These are phyloP conservation scores for Linum lewisii DNA, from an alignment of 345 rosid genomes.

Conservation along the genomic window DNA sequence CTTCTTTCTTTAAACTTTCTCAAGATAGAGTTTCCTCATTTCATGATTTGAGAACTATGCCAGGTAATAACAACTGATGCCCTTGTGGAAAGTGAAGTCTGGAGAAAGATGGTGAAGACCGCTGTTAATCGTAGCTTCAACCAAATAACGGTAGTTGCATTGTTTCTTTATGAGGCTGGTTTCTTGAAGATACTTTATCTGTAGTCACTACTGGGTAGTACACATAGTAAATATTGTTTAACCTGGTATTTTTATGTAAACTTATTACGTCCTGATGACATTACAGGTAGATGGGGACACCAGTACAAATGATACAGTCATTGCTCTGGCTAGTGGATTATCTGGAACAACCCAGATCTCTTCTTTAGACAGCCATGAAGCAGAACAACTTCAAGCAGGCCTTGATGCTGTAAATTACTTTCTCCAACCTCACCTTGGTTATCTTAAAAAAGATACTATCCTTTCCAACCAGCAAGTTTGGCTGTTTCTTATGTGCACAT, in stretches of 20 bases:
- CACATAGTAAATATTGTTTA: not conserved
- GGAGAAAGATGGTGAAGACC: conserved; percentile 83
- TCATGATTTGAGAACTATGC: conserved; percentile 9
- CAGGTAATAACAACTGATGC: conserved; percentile 96
- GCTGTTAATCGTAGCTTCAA: conserved; percentile 91
- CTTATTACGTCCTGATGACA: conserved; percentile 12
- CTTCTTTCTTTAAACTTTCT: conserved; percentile 12
- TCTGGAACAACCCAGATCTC: conserved; percentile 65
- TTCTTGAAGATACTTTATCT: not conserved
- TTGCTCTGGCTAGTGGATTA: conserved; percentile 84
- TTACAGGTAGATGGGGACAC: conserved; percentile 94
- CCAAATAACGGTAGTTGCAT: conserved; percentile 75
- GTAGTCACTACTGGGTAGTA: not conserved
- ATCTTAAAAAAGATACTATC: too few species aligned
- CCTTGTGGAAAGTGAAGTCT: conserved; percentile 63
- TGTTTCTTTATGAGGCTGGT: conserved; percentile 8
- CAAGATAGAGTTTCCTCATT: conserved; percentile 2
- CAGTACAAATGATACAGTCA: conserved; percentile 83
- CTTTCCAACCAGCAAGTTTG: not conserved
- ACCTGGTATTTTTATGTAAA: conserved; percentile 2
- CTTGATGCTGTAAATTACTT: conserved; percentile 68
- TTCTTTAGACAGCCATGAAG: conserved; percentile 52
- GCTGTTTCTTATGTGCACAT: not conserved
- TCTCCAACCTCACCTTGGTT: not conserved
- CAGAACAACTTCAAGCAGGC: conserved; percentile 75